A percentile compares a stretch with the other conserved stretches of the same genome.
These are phyloP conservation scores for Colletotrichum horii DNA, from an alignment of 2,329 filamentous ascomycete genomes.

Conservation along the genomic window DNA sequence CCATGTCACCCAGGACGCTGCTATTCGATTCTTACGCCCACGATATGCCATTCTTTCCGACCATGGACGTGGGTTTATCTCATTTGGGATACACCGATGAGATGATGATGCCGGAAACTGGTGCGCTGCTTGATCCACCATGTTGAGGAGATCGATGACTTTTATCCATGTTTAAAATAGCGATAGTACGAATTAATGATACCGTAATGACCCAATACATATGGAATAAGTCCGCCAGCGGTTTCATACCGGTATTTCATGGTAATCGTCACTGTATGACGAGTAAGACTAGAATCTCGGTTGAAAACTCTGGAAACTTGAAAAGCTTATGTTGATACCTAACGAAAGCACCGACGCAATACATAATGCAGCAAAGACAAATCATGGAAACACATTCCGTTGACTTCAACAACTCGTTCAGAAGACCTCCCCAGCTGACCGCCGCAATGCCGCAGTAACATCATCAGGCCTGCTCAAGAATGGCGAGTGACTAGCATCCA, in stretches of 20 bases:
- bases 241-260: no score
- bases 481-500: neutral
- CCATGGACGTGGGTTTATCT: slow-evolving; percentile 24
- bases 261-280: no score
- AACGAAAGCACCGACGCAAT: no score
- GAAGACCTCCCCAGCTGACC: neutral
- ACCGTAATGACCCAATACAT: neutral
- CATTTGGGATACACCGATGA: slow-evolving; percentile 6
- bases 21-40: slow-evolving; percentile 26
- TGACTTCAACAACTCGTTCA: neutral
- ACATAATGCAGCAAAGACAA: neutral
- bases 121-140: neutral
- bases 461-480: neutral
- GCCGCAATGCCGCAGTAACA: neutral
- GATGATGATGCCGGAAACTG: neutral
- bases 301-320: no score
- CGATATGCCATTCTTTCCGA: slow-evolving; percentile 26
- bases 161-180: neutral
- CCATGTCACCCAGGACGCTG: slow-evolving; percentile 25
- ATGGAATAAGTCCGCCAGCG: accelerated
- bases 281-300: no score
- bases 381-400: neutral
- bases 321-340: no score
- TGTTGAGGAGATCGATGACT: neutral
- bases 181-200: neutral